Evolutionary conservation across 1,284 basidiomycete species (phyloP).

Genomic region (Cryptococcus sp.): DNA sequence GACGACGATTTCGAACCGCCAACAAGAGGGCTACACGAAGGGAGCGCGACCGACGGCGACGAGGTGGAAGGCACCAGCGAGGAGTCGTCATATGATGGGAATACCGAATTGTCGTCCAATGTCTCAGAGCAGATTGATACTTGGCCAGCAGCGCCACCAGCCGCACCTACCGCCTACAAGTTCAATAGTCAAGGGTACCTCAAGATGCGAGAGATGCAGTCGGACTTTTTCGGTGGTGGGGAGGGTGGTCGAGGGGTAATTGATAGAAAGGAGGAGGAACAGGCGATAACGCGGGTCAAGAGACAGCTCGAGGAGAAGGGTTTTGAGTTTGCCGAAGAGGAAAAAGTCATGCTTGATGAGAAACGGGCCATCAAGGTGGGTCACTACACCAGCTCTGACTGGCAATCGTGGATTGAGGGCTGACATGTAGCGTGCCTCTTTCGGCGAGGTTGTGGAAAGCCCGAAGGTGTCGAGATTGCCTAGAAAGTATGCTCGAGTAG

Average conservation of each 20-base stretch:
- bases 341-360: slow-evolving; percentile 59
- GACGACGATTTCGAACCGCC: slow-evolving; percentile 39
- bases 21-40: slow-evolving; percentile 32
- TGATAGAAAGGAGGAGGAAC: slow-evolving; percentile 1
- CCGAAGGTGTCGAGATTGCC: slow-evolving; percentile 55
- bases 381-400: slow-evolving; percentile 1
- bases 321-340: slow-evolving; percentile 65
- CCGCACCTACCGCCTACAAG: slow-evolving; percentile 23
- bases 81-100: slow-evolving; percentile 19
- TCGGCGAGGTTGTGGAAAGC: slow-evolving; percentile 60
- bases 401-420: no score
- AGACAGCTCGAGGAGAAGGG: slow-evolving; percentile 21
- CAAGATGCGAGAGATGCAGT: slow-evolving; percentile 87
- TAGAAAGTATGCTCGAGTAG: slow-evolving; percentile 37
- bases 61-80: slow-evolving; percentile 4
- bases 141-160: slow-evolving; percentile 13
- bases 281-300: slow-evolving; percentile 5
- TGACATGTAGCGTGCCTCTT: slow-evolving; percentile 59
- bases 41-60: slow-evolving; percentile 2
- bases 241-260: not conserved
- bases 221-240: slow-evolving; percentile 64
- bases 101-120: not conserved
- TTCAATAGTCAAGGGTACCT: slow-evolving; percentile 66
- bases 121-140: slow-evolving; percentile 10
- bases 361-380: slow-evolving; percentile 57